Percentiles rank a stretch among this genome's conserved stretches.
These are phyloP conservation scores for Trichoderma virens DNA, from an alignment of 495 filamentous ascomycete species.

Conservation along the genomic window DNA sequence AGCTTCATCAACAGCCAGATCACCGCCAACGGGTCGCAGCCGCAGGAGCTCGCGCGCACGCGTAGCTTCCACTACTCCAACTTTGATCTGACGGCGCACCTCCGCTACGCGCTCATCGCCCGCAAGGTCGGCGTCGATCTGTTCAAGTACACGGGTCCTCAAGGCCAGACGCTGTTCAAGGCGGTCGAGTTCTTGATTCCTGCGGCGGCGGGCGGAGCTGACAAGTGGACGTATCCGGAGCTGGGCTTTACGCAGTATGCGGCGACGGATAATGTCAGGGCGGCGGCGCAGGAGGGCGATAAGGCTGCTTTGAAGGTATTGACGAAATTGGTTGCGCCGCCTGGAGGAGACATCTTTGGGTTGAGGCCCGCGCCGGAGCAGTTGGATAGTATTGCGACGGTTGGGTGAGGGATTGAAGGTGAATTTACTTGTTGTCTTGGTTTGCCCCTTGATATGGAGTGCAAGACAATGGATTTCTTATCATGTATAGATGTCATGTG, in stretches of 20 bases:
- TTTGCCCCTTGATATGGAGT: too few species aligned
- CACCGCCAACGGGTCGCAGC: background rate
- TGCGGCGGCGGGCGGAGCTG: background rate
- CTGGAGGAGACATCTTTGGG: background rate
- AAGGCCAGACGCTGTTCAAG: background rate
- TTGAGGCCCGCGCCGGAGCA: background rate
- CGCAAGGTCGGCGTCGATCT: background rate
- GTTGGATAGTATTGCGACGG: constrained; percentile 3
- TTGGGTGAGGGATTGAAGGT: background rate
- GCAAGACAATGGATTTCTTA: too few species aligned
- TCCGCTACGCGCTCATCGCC: background rate
- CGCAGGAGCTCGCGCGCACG: background rate
- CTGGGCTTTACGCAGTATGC: background rate
- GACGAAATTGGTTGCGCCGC: background rate
- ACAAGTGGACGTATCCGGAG: background rate
- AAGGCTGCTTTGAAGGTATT: background rate
- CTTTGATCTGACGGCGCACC: background rate
- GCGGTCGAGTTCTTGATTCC: background rate
- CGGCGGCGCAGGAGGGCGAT: background rate
- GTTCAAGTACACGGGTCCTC: background rate
- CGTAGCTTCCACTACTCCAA: background rate
- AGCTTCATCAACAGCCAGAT: background rate
- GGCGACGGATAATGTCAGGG: background rate
- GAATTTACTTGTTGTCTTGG: too few species aligned
- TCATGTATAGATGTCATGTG: too few species aligned